Conservation (phyloP, 2,329 filamentous ascomycete species). For the Sporothrix brasiliensis region DNA sequence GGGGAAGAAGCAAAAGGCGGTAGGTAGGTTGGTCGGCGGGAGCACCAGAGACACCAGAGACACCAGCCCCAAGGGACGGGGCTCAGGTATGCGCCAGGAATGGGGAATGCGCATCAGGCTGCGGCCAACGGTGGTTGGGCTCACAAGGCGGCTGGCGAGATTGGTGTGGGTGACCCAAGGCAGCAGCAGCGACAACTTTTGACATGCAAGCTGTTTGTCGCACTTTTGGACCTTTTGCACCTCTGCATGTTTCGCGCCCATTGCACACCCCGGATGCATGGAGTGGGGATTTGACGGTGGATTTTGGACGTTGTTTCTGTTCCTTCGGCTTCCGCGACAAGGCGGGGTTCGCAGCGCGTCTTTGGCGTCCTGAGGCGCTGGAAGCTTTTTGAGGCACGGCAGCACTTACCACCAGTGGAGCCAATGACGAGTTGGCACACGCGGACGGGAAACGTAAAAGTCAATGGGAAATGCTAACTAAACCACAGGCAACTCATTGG, state of each 20-base stretch:
- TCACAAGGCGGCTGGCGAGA: not conserved
- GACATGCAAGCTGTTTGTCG: not conserved
- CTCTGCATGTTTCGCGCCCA: not conserved
- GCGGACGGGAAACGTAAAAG: not conserved
- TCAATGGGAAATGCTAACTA: not conserved
- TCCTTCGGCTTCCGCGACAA: constrained; percentile 9
- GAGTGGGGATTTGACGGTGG: not conserved
- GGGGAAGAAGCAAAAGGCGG: not conserved
- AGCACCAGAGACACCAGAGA: constrained; percentile 4
- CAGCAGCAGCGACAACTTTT: constrained; percentile 2
- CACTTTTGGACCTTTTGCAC: not conserved
- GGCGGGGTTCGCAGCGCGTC: constrained; percentile 30
- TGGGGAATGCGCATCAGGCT: constrained; percentile 22
- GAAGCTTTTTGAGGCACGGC: not conserved
- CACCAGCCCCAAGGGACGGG: constrained; percentile 20
- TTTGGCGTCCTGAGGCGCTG: not conserved
- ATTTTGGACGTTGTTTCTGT: not conserved
- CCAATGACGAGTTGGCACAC: not conserved
- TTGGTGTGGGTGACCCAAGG: constrained; percentile 8
- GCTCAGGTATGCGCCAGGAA: constrained; percentile 20
- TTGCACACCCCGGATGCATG: not conserved
- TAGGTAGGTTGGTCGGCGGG: not conserved
- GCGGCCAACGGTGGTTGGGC: constrained; percentile 18
- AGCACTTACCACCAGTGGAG: not conserved
- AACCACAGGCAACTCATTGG: not conserved